Base-by-base conservation (phyloP, 257 asterid species). In the Buddleja alternifolia region DNA sequence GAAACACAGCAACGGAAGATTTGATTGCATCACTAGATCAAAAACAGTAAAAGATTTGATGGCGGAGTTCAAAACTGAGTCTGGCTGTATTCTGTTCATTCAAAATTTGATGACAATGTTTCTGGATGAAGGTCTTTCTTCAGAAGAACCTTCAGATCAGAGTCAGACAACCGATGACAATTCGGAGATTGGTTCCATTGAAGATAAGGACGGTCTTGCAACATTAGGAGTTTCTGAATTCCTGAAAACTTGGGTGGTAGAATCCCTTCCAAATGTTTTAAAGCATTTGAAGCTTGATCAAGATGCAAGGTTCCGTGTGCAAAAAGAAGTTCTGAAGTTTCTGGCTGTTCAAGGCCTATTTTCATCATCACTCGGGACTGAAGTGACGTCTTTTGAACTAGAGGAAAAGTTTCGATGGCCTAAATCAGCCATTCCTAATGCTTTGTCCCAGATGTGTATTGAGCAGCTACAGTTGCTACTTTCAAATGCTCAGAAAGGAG, bases 91-190 rank as follows among this genome's bases (percentile, higher is more conserved):
- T 66, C 74, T 82, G 56, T 85, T 91, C 62, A 81, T 89, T 72
- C 88, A 91, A 78, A 87, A 78, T 75, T 82, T 91, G 86, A 72
- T 75, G 17, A 52, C 75, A 71, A 78, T 94, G 96, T 91, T 94
- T 85, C 79, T 91, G 40, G 97, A 91, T 68, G 99, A 89, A 69
- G 88, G 85, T n/a, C 77, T 60, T 70, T 78, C 90, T 53, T 91
- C 93, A 12, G 97, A 94, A 65, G 97, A 91, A 76, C 97, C 97
- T 72, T 94, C 98, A 62, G 99, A 91, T 86, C 98, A 94, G 84
- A 94, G 97, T 76, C 97, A 91, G 74, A 94, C 99, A 52, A 89
- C 96, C 8, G 97, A 94, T 77, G 99, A 91, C 72, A 91, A 89
- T 82, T 94, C 99, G 2, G 99, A 94, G 82, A 86, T 87, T 7